Conservation (phyloP, 495 filamentous ascomycete species). For the Amphirosellinia nigrospora region DNA sequence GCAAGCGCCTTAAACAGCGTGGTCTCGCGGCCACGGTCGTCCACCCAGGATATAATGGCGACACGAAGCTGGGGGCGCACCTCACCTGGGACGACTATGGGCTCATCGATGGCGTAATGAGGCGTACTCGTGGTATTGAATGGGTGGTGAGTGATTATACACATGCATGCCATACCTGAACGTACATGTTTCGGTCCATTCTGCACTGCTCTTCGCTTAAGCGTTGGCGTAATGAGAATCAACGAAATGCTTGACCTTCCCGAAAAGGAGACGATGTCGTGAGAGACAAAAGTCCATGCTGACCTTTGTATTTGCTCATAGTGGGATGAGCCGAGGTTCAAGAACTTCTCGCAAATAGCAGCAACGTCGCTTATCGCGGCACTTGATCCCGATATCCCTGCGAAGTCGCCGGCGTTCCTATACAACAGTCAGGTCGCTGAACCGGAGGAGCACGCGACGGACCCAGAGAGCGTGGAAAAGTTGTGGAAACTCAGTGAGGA, state of each 20-base stretch:
- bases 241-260: constrained; percentile 28
- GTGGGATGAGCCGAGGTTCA: constrained; percentile 27
- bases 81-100: constrained; percentile 27
- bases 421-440: constrained; percentile 37
- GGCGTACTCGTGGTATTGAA: constrained; percentile 39
- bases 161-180: not conserved
- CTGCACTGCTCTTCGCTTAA: not conserved
- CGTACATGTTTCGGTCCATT: not conserved
- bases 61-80: constrained; percentile 41
- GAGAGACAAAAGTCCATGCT: not conserved
- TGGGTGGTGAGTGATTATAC: constrained; percentile 16
- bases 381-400: constrained; percentile 43
- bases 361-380: constrained; percentile 50
- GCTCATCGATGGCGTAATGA: constrained; percentile 34
- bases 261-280: not conserved
- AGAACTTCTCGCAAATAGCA: constrained; percentile 51
- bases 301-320: not conserved
- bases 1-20: constrained; percentile 42
- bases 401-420: constrained; percentile 45
- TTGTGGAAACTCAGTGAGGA: constrained; percentile 57
- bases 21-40: constrained; percentile 38
- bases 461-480: constrained; percentile 47
- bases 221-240: constrained; percentile 15
- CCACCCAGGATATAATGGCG: constrained; percentile 54
- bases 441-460: constrained; percentile 34